Evolutionary conservation across 495 filamentous ascomycete genomes (phyloP).

Genomic region (Trichocladium antarcticum): DNA sequence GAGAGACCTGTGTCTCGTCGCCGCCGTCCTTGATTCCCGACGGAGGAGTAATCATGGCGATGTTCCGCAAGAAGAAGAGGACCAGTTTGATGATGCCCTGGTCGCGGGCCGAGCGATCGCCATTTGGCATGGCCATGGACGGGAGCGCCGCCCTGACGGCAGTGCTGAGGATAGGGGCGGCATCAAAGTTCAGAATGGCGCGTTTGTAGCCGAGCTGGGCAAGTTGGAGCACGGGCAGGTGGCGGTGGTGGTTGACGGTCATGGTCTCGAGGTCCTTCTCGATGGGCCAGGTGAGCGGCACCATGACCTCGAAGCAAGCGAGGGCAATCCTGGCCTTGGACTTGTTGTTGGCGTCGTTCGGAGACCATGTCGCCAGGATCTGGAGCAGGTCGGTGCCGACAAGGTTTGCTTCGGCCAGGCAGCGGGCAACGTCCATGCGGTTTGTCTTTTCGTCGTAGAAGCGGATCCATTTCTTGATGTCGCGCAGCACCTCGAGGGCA

Average conservation of each 20-base stretch:
- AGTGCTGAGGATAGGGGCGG: constrained; percentile 62
- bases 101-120: constrained; percentile 67
- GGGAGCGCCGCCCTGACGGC: constrained; percentile 73
- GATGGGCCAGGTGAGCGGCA: constrained; percentile 89
- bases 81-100: constrained; percentile 90
- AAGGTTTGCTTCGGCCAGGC: constrained; percentile 85
- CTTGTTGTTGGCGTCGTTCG: constrained; percentile 58
- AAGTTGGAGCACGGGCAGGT: constrained; percentile 77
- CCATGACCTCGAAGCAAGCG: constrained; percentile 83
- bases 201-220: constrained; percentile 84
- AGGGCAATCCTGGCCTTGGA: constrained; percentile 60
- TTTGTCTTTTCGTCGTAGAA: constrained; percentile 91
- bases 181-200: constrained; percentile 69
- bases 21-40: constrained; percentile 43
- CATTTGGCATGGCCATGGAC: constrained; percentile 66
- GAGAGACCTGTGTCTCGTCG: constrained; percentile 79
- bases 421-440: constrained; percentile 89
- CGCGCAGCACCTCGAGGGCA: constrained; percentile 79
- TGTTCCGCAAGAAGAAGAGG: constrained; percentile 78
- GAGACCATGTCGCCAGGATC: constrained; percentile 73
- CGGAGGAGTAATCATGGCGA: constrained; percentile 70
- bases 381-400: constrained; percentile 80
- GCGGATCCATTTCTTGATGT: constrained; percentile 87
- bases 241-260: constrained; percentile 86
- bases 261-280: constrained; percentile 64